Percentiles rank a stretch among this genome's conserved stretches.
Evolutionary conservation across 768 basidiomycete genomes (phyloP).

Genomic region (Serendipita sp.): DNA sequence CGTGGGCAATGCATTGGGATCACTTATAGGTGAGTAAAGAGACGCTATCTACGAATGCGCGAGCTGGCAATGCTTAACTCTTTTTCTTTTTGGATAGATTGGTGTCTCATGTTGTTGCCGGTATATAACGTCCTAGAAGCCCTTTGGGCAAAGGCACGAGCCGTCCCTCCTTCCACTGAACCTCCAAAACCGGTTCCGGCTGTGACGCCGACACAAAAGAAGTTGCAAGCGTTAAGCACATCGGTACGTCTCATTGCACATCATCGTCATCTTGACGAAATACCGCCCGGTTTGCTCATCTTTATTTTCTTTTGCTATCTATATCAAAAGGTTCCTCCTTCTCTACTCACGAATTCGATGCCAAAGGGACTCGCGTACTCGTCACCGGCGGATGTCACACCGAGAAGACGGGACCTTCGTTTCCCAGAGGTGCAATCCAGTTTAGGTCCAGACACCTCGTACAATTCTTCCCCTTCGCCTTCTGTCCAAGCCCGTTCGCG

Average conservation of each 20-base stretch:
- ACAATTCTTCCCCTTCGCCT: neutral
- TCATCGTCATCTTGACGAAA: neutral
- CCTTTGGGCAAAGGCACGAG: neutral
- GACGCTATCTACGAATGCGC: neutral
- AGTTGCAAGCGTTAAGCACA: neutral
- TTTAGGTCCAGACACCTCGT: neutral
- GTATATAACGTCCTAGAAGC: neutral
- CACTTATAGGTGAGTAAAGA: neutral
- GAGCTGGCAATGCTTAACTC: neutral
- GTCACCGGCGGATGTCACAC: neutral
- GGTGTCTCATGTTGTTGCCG: neutral
- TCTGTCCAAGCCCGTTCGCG: constrained; percentile 5
- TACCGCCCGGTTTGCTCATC: neutral
- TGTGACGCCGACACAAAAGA: neutral
- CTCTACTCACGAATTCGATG: neutral
- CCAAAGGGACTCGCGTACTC: neutral
- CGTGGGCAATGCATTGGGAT: neutral
- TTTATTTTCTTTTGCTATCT: no score
- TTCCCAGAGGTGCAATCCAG: neutral
- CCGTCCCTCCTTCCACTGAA: neutral
- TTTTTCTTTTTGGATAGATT: neutral
- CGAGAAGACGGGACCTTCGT: neutral
- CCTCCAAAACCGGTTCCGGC: neutral
- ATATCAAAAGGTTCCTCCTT: neutral
- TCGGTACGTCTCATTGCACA: neutral